These are phyloP conservation scores for Aspergillus jensenii DNA, from an alignment of 2,329 filamentous ascomycete species.

Conservation along the genomic window DNA sequence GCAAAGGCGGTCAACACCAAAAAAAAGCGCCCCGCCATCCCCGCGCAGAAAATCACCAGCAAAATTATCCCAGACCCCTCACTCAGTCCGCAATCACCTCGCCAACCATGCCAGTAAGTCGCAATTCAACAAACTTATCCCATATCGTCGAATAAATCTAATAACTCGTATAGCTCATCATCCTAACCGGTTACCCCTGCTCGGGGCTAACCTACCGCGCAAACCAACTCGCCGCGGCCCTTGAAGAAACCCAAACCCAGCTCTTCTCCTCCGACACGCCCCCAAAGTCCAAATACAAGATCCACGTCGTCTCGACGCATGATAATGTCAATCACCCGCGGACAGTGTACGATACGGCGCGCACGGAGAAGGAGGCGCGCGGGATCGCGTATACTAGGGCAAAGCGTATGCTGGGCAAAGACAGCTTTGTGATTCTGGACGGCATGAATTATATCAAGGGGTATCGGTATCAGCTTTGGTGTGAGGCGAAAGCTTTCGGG, in stretches of 20 bases:
- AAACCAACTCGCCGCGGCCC: slow-evolving; percentile 54
- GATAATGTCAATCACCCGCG: slow-evolving; percentile 44
- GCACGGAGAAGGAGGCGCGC: slow-evolving; percentile 63
- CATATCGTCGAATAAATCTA: background rate
- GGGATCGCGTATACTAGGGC: slow-evolving; percentile 62
- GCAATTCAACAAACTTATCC: background rate
- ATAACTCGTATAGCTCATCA: slow-evolving; percentile 50
- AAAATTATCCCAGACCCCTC: slow-evolving; percentile 20
- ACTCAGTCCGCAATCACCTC: slow-evolving; percentile 5
- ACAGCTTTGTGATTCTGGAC: slow-evolving; percentile 63
- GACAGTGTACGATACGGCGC: slow-evolving; percentile 56
- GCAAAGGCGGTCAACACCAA: slow-evolving; percentile 11
- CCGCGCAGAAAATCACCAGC: slow-evolving; percentile 8
- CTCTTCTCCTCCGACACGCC: slow-evolving; percentile 37
- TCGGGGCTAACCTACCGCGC: slow-evolving; percentile 64
- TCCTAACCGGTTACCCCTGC: slow-evolving; percentile 63
- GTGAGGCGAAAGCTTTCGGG: slow-evolving; percentile 63
- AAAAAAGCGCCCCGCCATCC: background rate
- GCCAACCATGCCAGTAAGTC: background rate
- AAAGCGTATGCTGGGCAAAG: slow-evolving; percentile 57
- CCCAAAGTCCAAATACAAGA: slow-evolving; percentile 46
- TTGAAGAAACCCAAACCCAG: slow-evolving; percentile 51
- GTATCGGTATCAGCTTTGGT: slow-evolving; percentile 66
- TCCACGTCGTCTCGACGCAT: slow-evolving; percentile 41
- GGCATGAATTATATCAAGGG: slow-evolving; percentile 69